Evolutionary conservation across 129 eudicot species (phyloP).

Genomic region (Apium graveolens): DNA sequence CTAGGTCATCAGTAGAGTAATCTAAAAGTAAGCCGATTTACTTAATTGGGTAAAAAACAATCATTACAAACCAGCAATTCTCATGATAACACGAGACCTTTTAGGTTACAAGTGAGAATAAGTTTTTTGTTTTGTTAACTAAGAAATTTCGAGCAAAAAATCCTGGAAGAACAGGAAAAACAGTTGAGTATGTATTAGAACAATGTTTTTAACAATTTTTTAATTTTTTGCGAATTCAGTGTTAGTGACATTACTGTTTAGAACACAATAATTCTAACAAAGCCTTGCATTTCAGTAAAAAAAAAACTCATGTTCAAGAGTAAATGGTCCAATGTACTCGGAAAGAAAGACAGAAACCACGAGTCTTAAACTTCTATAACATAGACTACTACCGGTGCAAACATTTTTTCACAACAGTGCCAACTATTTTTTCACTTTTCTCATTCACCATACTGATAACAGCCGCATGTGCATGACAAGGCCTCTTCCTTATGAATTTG

Average conservation of each 20-base stretch:
- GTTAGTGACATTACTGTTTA: background rate
- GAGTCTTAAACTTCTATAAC: background rate
- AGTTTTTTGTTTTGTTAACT: background rate
- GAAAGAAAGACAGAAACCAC: too few relatives aligned
- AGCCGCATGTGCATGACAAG: too few relatives aligned
- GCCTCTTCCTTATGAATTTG: too few relatives aligned
- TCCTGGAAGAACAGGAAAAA: background rate
- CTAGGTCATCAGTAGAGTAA: background rate
- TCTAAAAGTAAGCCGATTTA: background rate
- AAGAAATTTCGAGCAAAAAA: background rate
- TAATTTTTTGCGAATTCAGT: background rate
- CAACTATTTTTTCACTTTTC: too few relatives aligned
- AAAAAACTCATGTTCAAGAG: background rate
- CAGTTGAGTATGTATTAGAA: background rate
- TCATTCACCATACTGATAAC: too few relatives aligned
- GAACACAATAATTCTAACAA: background rate
- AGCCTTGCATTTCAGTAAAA: background rate
- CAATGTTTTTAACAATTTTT: background rate
- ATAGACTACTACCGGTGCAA: background rate
- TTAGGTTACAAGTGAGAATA: too few relatives aligned
- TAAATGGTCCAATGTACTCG: background rate
- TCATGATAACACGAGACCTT: background rate
- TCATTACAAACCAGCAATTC: too few relatives aligned
- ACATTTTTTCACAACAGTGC: background rate
- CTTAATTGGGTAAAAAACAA: too few relatives aligned